Evolutionary conservation across 441 rosid genomes (phyloP), one percentile per base, ranked within the genome.

Genomic region (Arabidopsis lyrata): DNA sequence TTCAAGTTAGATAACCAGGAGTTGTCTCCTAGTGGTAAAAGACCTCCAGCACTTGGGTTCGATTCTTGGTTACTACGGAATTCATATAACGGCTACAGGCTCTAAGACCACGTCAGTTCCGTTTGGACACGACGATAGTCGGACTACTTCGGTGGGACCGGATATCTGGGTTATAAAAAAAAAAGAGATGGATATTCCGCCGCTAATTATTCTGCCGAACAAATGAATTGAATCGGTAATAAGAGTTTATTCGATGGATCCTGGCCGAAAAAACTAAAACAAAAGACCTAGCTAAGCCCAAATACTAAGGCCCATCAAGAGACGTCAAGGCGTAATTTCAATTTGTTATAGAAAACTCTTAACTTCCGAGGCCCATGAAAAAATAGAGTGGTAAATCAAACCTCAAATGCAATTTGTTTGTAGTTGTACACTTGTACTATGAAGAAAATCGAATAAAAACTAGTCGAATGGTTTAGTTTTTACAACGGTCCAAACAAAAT

Each of bases 401-500:
- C 56, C 27, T 47, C 74, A 6, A 18, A 18, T 68, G 63, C 63
- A n/a, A 15, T 55, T 55, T 55, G 8, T 41, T n/a, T n/a, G n/a
- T n/a, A n/a, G n/a, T n/a, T n/a, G n/a, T n/a, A n/a, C n/a, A n/a
- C n/a, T 11, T 68, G 20, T 4, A 41, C 15, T n/a, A 35, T 48
- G 39, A n/a, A 48, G 48, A 4, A 6, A 3, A 16, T 8, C 18
- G 48, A 42, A 14, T 14, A 13, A 2, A 65, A 14, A 48, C 38
- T 22, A 34, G 14, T 36, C 11, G 39, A 58, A n/a, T n/a, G n/a
- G n/a, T n/a, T 3, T 45, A 50, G 14, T 50, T 50, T 11, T 29
- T 48, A 34, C 47, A 63, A 63, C 49, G 18, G 47, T 72, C 68
- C 62, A 72, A 63, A 53, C 36, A 3, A 63, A 9, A 44, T 34